A percentile compares a stretch with the other conserved stretches of the same genome.
Evolutionary conservation across 345 rosid genomes (phyloP).

Genomic region (Moringa oleifera): DNA sequence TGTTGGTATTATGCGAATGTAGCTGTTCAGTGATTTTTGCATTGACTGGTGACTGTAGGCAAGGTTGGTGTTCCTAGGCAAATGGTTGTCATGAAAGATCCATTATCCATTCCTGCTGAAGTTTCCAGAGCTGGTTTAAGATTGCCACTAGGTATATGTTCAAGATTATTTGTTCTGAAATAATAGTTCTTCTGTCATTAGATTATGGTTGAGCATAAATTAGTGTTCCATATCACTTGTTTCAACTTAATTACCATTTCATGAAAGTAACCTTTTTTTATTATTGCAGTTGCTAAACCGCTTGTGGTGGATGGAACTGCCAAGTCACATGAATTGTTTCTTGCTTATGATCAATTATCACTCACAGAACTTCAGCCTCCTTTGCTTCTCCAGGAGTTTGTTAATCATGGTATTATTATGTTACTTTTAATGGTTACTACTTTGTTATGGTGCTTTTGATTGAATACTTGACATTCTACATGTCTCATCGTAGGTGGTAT

Average conservation of each 20-base stretch:
- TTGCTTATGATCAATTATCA: constrained; percentile 66
- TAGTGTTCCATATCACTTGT: neutral
- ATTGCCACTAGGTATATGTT: constrained; percentile 63
- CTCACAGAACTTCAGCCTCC: constrained; percentile 84
- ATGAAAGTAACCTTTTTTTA: constrained; percentile 5
- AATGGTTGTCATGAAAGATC: constrained; percentile 57
- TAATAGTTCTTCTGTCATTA: neutral
- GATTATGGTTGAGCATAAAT: neutral
- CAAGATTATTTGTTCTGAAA: neutral
- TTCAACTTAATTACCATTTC: neutral
- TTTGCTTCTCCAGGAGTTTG: constrained; percentile 82
- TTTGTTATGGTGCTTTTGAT: neutral
- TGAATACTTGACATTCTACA: neutral
- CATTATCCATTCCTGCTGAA: constrained; percentile 46
- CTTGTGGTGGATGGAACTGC: constrained; percentile 82
- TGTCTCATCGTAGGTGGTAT: constrained; percentile 56
- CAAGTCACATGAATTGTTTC: constrained; percentile 79
- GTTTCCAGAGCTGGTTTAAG: constrained; percentile 64
- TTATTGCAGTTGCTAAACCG: constrained; percentile 80
- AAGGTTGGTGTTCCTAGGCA: constrained; percentile 72
- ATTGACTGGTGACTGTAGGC: constrained; percentile 36
- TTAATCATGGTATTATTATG: constrained; percentile 77
- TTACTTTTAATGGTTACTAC: neutral
- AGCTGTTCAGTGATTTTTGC: constrained; percentile 13
- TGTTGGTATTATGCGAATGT: neutral